phyloP scores from a whole-genome alignment of 2,329 filamentous ascomycete genomes.

The Scleromitrula shiraiana region DNA sequence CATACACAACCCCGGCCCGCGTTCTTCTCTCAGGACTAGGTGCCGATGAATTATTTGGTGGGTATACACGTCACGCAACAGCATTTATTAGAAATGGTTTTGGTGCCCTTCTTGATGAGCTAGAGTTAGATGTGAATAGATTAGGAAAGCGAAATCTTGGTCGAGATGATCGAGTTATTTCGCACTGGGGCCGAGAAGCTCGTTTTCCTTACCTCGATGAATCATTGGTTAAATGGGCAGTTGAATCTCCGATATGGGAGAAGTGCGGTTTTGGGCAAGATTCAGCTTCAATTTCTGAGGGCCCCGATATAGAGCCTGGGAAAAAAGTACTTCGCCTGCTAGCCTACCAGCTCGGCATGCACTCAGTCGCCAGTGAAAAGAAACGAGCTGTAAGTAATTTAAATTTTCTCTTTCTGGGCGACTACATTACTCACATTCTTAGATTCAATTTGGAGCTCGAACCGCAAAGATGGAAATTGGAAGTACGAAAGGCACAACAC shows the following conservation, averaged over 20 bases:
- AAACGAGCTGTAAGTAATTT: conserved; percentile 69
- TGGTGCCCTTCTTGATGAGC: conserved; percentile 65
- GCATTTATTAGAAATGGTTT: conserved; percentile 67
- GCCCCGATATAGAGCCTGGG: conserved; percentile 55
- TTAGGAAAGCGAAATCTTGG: conserved; percentile 92
- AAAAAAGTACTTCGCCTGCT: conserved; percentile 76
- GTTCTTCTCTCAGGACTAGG: conserved; percentile 88
- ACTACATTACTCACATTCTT: conserved; percentile 7
- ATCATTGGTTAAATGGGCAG: conserved; percentile 70
- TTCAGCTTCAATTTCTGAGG: conserved; percentile 20
- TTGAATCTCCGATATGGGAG: conserved; percentile 65
- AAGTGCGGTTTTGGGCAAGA: conserved; percentile 73
- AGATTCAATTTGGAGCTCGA: conserved; percentile 77
- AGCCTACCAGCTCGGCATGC: conserved; percentile 66
- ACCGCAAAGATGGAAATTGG: conserved; percentile 76
- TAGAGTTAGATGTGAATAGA: conserved; percentile 75
- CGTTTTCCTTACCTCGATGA: conserved; percentile 91
- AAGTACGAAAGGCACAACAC: conserved; percentile 59
- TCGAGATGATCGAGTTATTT: conserved; percentile 84
- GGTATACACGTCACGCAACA: conserved; percentile 75
- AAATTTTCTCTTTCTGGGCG: background rate
- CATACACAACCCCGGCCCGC: conserved; percentile 63
- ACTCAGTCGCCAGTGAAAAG: conserved; percentile 69
- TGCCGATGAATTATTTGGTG: conserved; percentile 92
- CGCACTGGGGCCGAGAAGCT: conserved; percentile 81